Base-by-base conservation (phyloP, 108 stramenopile genomes). In the Nitzschia putrida region DNA sequence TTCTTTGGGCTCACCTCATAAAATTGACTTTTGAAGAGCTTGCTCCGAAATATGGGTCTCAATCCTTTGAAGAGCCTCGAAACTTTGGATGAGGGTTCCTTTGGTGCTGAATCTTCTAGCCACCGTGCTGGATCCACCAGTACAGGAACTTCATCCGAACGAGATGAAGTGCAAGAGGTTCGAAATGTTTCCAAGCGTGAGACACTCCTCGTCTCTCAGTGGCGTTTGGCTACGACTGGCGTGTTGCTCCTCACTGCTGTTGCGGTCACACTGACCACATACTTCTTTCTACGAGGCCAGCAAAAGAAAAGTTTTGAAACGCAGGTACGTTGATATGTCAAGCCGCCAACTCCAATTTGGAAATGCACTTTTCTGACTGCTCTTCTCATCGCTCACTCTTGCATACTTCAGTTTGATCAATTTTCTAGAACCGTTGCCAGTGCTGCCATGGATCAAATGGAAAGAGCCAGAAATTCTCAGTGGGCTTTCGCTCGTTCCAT, bases 391-490 rank as follows among this genome's bases (percentile, higher is more conserved):
- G 23, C 34, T 11, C 8, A 10, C n/a, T n/a, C n/a, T n/a, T n/a
- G n/a, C n/a, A n/a, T n/a, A n/a, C n/a, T n/a, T n/a, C n/a, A 58
- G 57, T 58, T 34, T 37, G 57, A 58, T 8, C 8, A 58, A 26
- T 58, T 58, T 37, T 25, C 57, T 9, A 10, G 20, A 34, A 37
- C 26, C n/a, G 26, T 58, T 9, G 57, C 26, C 7, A 20, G 20
- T 25, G 8, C 57, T 9, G 57, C 57, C 9, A 10, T 58, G 9
- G 25, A 11, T 11, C 34, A 26, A 14, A 21, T 29, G 57, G 10
- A 34, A 37, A 37, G 8, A 10, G 8, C 34, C 34, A 8, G 34
- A 8, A 26, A 26, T 7, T 10, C 26, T 20, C n/a, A 16, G 8
- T 9, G 29, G 8, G 29, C 24, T 11, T 11, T 13, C 13, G 44